A percentile compares a stretch with the other conserved stretches of the same genome.
These are phyloP conservation scores for Blumeria graminis DNA, from an alignment of 2,329 filamentous ascomycete genomes.

Conservation along the genomic window DNA sequence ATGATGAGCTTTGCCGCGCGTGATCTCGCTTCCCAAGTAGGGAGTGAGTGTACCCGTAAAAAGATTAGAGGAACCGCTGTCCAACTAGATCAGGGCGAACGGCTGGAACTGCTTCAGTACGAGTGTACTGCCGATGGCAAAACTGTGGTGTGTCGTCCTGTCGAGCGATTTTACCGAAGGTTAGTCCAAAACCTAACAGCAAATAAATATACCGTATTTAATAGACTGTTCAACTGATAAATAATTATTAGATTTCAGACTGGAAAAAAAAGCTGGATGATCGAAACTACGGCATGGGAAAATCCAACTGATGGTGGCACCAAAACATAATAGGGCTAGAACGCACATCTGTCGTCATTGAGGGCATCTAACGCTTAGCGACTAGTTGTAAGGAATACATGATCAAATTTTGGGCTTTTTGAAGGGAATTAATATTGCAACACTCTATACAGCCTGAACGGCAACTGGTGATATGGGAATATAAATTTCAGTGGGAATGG, in stretches of 20 bases:
- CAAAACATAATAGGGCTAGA: no score
- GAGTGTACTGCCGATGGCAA: conserved; percentile 27
- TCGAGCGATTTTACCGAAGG: conserved; percentile 35
- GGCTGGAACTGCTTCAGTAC: conserved; percentile 35
- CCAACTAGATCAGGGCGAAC: conserved; percentile 29
- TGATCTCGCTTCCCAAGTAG: conserved; percentile 17
- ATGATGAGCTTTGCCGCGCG: not conserved
- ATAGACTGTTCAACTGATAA: no score
- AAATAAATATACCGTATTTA: no score
- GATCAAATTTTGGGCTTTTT: no score
- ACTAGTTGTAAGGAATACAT: no score
- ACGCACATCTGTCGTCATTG: no score
- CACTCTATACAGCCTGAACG: no score
- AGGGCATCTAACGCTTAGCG: no score
- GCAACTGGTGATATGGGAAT: no score
- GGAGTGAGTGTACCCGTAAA: conserved; percentile 19
- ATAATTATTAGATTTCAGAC: conserved; percentile 27
- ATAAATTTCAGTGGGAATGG: no score
- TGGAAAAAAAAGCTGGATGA: conserved; percentile 29
- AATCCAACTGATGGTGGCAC: not conserved
- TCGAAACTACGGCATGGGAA: conserved; percentile 43
- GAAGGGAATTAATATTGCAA: no score
- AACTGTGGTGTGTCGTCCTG: conserved; percentile 28
- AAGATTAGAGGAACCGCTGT: conserved; percentile 28
- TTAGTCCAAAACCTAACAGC: conserved; percentile 13